Conservation (phyloP, 345 rosid species). For the Populus tremula region DNA sequence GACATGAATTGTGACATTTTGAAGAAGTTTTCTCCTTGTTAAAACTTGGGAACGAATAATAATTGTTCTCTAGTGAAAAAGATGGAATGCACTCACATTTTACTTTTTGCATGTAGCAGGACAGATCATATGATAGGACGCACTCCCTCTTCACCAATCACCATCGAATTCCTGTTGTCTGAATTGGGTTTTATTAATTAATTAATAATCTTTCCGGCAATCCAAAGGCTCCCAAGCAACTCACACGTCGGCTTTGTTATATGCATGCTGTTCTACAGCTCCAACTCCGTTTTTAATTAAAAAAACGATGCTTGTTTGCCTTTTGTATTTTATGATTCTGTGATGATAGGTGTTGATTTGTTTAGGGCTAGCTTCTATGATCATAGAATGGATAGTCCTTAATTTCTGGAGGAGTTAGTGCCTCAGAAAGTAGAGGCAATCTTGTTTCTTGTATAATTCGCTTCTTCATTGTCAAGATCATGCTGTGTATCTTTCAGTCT, state of each 20-base stretch:
- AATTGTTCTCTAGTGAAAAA: slow-evolving; percentile 5
- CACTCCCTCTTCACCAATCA: neutral
- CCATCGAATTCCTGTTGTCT: neutral
- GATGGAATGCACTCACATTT: slow-evolving; percentile 6
- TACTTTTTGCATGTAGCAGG: neutral
- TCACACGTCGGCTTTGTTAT: neutral
- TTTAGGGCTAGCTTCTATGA: slow-evolving; percentile 1
- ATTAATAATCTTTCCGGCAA: neutral
- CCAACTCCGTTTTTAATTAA: neutral
- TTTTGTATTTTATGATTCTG: slow-evolving; percentile 6
- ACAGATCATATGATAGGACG: neutral
- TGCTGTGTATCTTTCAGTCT: slow-evolving; percentile 36
- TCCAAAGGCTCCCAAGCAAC: neutral
- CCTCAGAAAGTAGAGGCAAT: slow-evolving; percentile 50
- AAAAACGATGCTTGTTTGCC: neutral
- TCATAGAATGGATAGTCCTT: slow-evolving; percentile 2
- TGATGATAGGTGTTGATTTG: slow-evolving; percentile 14
- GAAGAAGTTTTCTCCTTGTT: neutral
- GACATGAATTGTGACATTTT: slow-evolving; percentile 14
- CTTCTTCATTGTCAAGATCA: slow-evolving; percentile 33
- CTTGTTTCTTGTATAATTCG: slow-evolving; percentile 18
- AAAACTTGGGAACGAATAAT: neutral
- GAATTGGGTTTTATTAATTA: neutral
- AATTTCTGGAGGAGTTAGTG: slow-evolving; percentile 27
- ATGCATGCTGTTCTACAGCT: neutral